Base-by-base conservation (phyloP, 345 rosid genomes). In the Lepidium sativum region DNA sequence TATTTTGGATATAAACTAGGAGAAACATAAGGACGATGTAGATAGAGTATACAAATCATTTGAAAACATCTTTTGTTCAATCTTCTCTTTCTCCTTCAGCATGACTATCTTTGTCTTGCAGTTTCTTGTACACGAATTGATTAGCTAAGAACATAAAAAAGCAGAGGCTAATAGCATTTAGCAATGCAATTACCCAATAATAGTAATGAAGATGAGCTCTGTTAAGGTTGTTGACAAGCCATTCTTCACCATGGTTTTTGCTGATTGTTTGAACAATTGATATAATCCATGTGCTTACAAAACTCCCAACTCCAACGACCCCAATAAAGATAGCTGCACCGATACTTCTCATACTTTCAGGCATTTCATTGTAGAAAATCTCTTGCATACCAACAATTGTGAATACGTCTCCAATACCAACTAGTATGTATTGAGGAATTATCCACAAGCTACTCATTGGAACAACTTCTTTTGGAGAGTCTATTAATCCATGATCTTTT, bases 301-400 rank as follows among this genome's bases (percentile, higher is more conserved):
- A 85, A 79, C 94, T 92, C 33, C 98, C 97, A 15, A 82, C 70
- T 55, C 97, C 98, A 14, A 79, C 65, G 2, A 86, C 71, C 35
- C 90, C 79, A 1, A 89, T 69, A 43, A 80, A 79, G 0, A 82
- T 86, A 0, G 97, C 97, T 1, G 98, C 98, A 6, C 97, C 98
- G 9, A 89, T 38, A 64, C 97, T 92, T 75, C 98, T 79, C 96
- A 87, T 82, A 3, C 53, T 48, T 40, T 80, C 91, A 0, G 98
- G 98, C 88, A 92, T 77, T 67, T 92, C 91, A 68, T 83, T 91
- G 60, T 92, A 92, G 80, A 89, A 92, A 77, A 92, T 33, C 75
- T 89, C 91, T 73, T 87, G 94, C 63, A 92, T 63, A 16, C 98
- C 97, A n/a, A 92, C 80, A 6, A 92, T 63, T 3, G 86, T 59